Evolutionary conservation across 2,329 filamentous ascomycete species (phyloP), one percentile per base, ranked within the genome.

Genomic region (Phoma sp.): DNA sequence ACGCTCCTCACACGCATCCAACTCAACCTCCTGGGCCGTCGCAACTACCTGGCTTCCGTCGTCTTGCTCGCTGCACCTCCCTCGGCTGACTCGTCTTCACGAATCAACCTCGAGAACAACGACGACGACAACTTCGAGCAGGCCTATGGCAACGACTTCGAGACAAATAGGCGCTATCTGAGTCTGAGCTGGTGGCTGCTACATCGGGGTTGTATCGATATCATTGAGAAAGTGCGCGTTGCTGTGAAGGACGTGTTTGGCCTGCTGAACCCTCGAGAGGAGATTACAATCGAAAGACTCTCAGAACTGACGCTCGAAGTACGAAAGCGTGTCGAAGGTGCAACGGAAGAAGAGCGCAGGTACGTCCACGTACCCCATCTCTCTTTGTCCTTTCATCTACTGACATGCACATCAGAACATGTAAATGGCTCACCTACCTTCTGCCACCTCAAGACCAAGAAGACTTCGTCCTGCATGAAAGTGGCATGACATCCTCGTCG

Each of bases 101-200:
- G 87, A 38, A 99, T 99, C 72, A 93, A 84, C 66, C 83, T 98
- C 17, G 92, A 97, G 78, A 95, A 98, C 75, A 88, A 96, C 69
- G 94, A 97, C 72, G 93, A 97, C 72, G 91, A 95, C 72, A 89
- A 89, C 68, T 82, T 85, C 17, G 90, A 94, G 49, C 89, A 93
- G 66, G 84, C 87, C 4, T 92, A 96, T 71, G 92, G 92, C 39
- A 94, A 90, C 74, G 95, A 99, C 75, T 97, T 96, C 65, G 93
- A 97, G 75, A 96, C 92, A 31, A 99, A 99, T 76, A 85, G 93
- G 65, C 90, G 91, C 70, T 99, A 98, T 72, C 82, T 99, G 43
- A 96, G 93, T 36, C 96, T 98, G 74, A 96, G 92, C 77, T 99
- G 95, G 95, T 99, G 94, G 93, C 80, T 99, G 41, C 82, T 99